Base-by-base conservation (phyloP, 441 rosid genomes). In the Croton laevigatus region DNA sequence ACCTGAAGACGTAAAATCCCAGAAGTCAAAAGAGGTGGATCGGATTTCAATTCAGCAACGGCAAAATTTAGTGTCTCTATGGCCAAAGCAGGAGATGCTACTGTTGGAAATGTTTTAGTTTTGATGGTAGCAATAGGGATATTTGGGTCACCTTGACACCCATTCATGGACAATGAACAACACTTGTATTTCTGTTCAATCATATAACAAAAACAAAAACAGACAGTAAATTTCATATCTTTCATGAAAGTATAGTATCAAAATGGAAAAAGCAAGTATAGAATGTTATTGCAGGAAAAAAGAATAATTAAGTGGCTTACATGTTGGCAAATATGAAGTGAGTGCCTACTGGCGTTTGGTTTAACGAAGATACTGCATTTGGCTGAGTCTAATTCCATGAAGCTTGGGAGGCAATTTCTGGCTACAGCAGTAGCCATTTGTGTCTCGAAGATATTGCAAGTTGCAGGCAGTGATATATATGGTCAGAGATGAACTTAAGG, bases 1-100 rank as follows among this genome's bases (percentile, higher is more conserved):
- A 86, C 97, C 89, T 94, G 92, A 12, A 94, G 82, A 17, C 97
- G 91, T 63, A 89, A 73, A 62, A 89, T 85, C 59, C 94, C 97
- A 45, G 96, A 88, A 72, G 80, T 58, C 58, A 65, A 63, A 46
- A 63, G 72, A 44, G 93, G 94, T 13, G 93, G 96, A 22, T 75
- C 79, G 58, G 81, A 75, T 78, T 80, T 87, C 75, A 87, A 72
- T 27, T 80, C 75, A 45, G 68, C 75, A 45, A 93, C 74, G 75
- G 89, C 91, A 49, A 81, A 81, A 66, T 73, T 71, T 16, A 94
- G 86, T 5, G 58, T 73, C 13, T 88, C 90, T 81, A 85, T 73
- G 49, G 98, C 98, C 65, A 60, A 59, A 32, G 81, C 74, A 7
- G 90, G 83, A 51, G 89, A 76, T 2, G 82, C 19, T 66, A 81